Evolutionary conservation across 176 grass and related monocot genomes (phyloP), one percentile per base, ranked within the genome.

Genomic region (Zizania latifolia): DNA sequence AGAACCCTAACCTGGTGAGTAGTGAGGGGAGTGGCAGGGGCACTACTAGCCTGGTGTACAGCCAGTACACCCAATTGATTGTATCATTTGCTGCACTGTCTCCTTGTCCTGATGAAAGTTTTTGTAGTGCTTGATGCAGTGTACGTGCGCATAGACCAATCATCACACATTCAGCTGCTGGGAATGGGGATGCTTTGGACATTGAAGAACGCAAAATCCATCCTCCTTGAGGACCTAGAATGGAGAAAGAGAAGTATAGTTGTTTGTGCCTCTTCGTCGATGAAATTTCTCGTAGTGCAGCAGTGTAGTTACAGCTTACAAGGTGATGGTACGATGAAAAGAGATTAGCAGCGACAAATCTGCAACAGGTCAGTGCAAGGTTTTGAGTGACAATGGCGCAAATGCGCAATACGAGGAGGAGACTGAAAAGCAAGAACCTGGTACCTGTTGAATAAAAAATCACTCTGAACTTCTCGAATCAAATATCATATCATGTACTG

Each of bases 61-160:
- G 44, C 11, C 37, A 29, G 26, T 54, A 58, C 35, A 44, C 39
- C 1, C 72, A 40, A 76, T 83, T 83, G 48, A 68, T 75, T 76
- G 71, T 33, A 46, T 41, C 81, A 83, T 69, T 83, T 76, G 72
- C 40, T 83, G 62, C 71, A 51, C 39, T 76, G 72, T 22, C 53
- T 37, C 15, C 51, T 58, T 59, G 60, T 43, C 51, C 66, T 46
- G 48, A n/a, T 15, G 27, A 33, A 35, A 23, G 11, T 14, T 37
- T 26, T 22, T 10, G 19, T 24, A 21, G 50, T 39, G 69, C 19
- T 32, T 54, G 29, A 2, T 36, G 69, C 51, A 34, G 78, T 19
- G n/a, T 50, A 30, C 29, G 1, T 50, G 43, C 29, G 1, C 13
- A 2, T 17, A 7, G 40, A 70, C 34, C 64, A 61, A 80, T 81